Evolutionary conservation across 2,329 filamentous ascomycete genomes (phyloP).

Genomic region (Venturia oleaginea): DNA sequence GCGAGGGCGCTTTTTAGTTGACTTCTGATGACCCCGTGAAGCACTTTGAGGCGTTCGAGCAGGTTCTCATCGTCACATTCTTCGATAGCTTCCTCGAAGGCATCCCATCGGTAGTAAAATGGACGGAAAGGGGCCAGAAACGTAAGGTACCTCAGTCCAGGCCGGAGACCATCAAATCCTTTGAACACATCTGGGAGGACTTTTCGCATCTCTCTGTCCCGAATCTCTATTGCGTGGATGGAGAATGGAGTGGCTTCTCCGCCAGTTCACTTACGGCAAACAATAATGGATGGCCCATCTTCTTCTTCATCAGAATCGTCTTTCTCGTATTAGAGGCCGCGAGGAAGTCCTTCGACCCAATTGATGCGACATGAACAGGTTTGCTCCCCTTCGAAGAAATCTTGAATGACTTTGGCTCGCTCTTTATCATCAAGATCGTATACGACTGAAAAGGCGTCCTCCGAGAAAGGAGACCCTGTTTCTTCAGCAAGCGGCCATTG

Average conservation of each 20-base stretch:
- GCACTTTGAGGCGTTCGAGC: not conserved
- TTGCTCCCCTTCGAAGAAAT: not conserved
- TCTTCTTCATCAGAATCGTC: not conserved
- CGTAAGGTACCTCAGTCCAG: not conserved
- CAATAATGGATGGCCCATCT: not conserved
- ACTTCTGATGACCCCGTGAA: not conserved
- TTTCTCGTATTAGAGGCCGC: not conserved
- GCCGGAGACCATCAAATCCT: not conserved
- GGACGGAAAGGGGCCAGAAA: not conserved
- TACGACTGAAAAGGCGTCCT: not conserved
- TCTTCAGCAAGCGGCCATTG: not conserved
- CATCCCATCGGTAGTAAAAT: slow-evolving; percentile 5
- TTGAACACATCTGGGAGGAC: not conserved
- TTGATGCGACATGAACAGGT: not conserved
- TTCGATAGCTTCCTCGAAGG: not conserved
- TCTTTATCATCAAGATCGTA: slow-evolving; percentile 1
- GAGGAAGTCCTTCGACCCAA: not conserved
- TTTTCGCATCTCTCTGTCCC: not conserved
- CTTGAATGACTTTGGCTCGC: not conserved
- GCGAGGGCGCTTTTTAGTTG: not conserved
- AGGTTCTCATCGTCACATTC: not conserved
- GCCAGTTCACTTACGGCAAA: not conserved
- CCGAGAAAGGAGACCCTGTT: not conserved
- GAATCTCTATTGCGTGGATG: not conserved
- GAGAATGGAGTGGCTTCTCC: not conserved